Base-by-base conservation (phyloP, 202 grass and related monocot species). In the Panicum hallii region DNA sequence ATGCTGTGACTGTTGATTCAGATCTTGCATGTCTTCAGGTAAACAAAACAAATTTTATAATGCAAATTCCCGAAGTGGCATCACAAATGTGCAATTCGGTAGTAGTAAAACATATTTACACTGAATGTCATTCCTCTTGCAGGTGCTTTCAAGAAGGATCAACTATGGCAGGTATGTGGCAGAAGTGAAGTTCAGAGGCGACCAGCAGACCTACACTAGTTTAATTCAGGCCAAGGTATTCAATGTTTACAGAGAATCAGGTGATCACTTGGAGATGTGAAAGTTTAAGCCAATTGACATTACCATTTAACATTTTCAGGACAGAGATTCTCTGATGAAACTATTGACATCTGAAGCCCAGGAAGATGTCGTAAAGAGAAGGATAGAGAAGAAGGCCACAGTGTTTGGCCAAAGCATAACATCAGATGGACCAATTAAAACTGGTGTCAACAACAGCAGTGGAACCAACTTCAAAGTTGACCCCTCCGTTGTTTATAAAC, bases 1-100 rank as follows among this genome's bases (percentile, higher is more conserved):
- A 85, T 12, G 90, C 90, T 30, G 70, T 53, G 45, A 90, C 90
- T 36, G 75, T 68, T 13, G 82, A 81, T 6, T 80, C 87, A 71
- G 93, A 94, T 86, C 93, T 94, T 36, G 71, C 73, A 6, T 94
- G 90, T 15, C 74, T 94, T 76, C 92, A 94, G 87, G 92, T 91
- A 84, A 41, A 78, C 4, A 46, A 74, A 9, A 6, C 32, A 32
- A 44, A 48, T 26, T 9, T 46, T 58, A 45, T 5, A 64, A 3
- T 64, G 23, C 8, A 68, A 38, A 3, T 5, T 40, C 3, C 30
- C 46, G 0, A 38, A 38, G 36, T 38, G 36, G 36, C 36, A 38
- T 38, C 36, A 38, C 36, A 38, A 38, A 38, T 38, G 36, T 38
- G 36, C 36, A 38, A 4, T 38, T 38, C 36, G 36, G 36, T 38